Conservation (phyloP, 148 eudicot genomes). For the Amaranthus hypochondriacus region DNA sequence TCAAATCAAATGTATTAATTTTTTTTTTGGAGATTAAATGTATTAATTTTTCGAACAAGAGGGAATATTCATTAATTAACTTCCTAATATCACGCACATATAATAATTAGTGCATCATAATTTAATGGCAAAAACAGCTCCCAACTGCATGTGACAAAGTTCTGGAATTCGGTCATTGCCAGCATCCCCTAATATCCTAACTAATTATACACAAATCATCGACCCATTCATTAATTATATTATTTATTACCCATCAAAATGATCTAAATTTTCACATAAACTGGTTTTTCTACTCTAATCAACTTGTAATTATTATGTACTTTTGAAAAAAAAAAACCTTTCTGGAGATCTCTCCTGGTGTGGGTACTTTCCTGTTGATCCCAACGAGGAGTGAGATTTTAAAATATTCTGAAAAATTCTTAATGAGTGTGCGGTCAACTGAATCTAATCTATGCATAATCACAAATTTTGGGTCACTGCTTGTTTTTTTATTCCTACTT, state of each 20-base stretch:
- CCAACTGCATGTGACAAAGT: conserved; percentile 21
- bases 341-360: conserved; percentile 24
- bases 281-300: neutral
- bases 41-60: no score
- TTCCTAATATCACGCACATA: no score
- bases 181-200: conserved; percentile 14
- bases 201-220: conserved; percentile 17
- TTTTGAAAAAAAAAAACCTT: neutral
- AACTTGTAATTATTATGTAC: neutral
- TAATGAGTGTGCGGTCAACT: neutral
- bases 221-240: conserved; percentile 7
- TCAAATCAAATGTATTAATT: no score
- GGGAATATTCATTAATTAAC: no score
- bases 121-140: neutral
- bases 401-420: neutral
- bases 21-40: no score
- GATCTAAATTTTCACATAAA: conserved; percentile 3
- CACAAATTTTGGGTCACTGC: conserved; percentile 1
- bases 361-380: conserved; percentile 22
- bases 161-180: conserved; percentile 19
- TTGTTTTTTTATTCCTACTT: neutral
- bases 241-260: conserved; percentile 1
- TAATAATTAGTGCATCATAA: neutral
- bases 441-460: neutral
- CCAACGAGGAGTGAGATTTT: conserved; percentile 10